Evolutionary conservation across 2,329 filamentous ascomycete species (phyloP).

Genomic region (Ceratocystis diversiconidia): DNA sequence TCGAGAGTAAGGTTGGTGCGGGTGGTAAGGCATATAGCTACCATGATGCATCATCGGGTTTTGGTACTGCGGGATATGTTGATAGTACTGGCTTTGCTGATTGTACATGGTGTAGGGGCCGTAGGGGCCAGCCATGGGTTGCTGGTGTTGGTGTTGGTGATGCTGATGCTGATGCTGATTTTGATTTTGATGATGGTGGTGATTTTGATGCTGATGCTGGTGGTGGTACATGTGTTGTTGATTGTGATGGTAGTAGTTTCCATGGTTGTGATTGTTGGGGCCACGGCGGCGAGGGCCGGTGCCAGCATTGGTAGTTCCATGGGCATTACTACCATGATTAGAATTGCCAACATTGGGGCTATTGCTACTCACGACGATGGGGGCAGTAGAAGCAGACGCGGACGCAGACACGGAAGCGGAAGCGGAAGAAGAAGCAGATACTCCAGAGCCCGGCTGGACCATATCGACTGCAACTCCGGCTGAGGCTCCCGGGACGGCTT

Average conservation of each 20-base stretch:
- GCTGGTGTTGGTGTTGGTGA: conserved; percentile 22
- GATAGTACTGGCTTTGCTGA: conserved; percentile 25
- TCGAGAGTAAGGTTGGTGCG: conserved; percentile 27
- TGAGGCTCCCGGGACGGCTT: conserved; percentile 39
- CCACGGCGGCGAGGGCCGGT: conserved; percentile 26
- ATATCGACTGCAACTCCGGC: conserved; percentile 14
- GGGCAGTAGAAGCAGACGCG: neutral
- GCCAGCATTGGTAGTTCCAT: conserved; percentile 25
- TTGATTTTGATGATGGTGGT: conserved; percentile 20
- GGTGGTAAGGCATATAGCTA: conserved; percentile 36
- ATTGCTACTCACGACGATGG: conserved; percentile 12
- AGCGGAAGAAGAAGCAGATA: too few species aligned
- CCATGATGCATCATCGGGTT: conserved; percentile 29
- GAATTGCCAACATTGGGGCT: conserved; percentile 1
- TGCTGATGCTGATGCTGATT: conserved; percentile 27
- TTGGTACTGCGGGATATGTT: conserved; percentile 25
- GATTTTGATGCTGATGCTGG: conserved; percentile 22
- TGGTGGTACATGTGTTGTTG: conserved; percentile 23
- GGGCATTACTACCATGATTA: conserved; percentile 24
- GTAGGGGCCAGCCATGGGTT: conserved; percentile 7
- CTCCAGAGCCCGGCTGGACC: conserved; percentile 20
- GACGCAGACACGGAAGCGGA: neutral
- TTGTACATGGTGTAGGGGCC: conserved; percentile 9
- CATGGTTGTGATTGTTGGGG: conserved; percentile 6
- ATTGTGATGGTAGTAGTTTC: conserved; percentile 1